A percentile compares a stretch with the other conserved stretches of the same genome.
phyloP scores from a whole-genome alignment of 2,329 filamentous ascomycete genomes.

The Biscogniauxia mediterranea region DNA sequence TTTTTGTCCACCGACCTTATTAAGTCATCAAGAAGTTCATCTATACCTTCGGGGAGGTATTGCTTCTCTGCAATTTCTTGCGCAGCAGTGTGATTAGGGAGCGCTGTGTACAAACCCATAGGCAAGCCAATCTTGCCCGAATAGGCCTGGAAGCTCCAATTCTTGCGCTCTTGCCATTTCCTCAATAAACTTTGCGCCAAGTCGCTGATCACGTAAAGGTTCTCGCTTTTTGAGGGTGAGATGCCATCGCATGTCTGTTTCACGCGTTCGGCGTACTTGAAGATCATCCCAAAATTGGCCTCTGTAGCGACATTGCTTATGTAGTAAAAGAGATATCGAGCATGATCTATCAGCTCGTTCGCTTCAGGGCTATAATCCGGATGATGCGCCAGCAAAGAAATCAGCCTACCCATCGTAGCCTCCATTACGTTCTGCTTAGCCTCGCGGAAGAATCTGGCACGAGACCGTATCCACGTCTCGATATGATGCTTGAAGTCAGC shows the following conservation, averaged over 20 bases:
- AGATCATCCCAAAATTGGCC: constrained; percentile 83
- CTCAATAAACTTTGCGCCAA: constrained; percentile 79
- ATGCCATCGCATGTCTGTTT: constrained; percentile 88
- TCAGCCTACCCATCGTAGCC: constrained; percentile 73
- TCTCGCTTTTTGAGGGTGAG: constrained; percentile 63
- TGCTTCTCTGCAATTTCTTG: constrained; percentile 84
- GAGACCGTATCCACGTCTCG: constrained; percentile 85
- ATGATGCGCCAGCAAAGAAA: constrained; percentile 89
- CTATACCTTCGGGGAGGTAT: constrained; percentile 74
- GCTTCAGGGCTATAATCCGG: constrained; percentile 74
- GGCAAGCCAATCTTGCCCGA: constrained; percentile 80
- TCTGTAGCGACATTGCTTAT: constrained; percentile 79
- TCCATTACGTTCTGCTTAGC: constrained; percentile 70
- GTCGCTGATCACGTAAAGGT: constrained; percentile 84
- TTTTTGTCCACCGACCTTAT: constrained; percentile 68
- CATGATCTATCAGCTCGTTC: constrained; percentile 74
- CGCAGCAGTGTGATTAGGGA: constrained; percentile 75
- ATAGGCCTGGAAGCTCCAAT: constrained; percentile 82
- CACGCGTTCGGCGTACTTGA: constrained; percentile 86
- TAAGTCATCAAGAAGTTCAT: constrained; percentile 71
- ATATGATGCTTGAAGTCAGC: constrained; percentile 70
- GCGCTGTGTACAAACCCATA: constrained; percentile 69
- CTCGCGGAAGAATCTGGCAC: constrained; percentile 63
- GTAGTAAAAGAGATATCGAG: constrained; percentile 88
- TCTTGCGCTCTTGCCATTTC: constrained; percentile 81